Evolutionary conservation across 768 basidiomycete genomes (phyloP), one percentile per base, ranked within the genome.

Genomic region (Boletus vermiculosoides): DNA sequence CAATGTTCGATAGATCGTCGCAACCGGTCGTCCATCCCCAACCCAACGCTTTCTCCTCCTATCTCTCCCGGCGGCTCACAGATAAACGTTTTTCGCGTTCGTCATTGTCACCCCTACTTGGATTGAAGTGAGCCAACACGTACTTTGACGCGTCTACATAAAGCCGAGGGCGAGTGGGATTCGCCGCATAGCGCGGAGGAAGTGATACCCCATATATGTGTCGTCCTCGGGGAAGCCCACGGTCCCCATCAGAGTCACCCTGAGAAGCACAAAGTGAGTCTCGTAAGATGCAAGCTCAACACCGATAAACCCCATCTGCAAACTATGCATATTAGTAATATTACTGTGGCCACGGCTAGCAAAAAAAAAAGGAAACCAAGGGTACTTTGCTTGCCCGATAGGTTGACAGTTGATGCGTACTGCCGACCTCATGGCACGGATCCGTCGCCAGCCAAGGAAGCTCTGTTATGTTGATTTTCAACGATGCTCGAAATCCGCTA

Each of bases 111-210:
- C n/a, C n/a, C 41, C 52, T 7, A 25, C 8, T 11, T 10, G 0
- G 12, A n/a, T n/a, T 28, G 39, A 36, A 25, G 13, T 28, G 39
- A 15, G 48, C 2, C 31, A 10, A 6, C 9, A 41, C 37, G 47
- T 55, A 48, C 33, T 53, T 34, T 41, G 52, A 7, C 2, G 45
- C 8, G 20, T 25, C 22, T 18, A 36, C 52, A 16, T 54, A 55
- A 36, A 23, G 16, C 48, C 22, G 33, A 49, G 22, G 10, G 13
- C 0, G 10, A 30, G 16, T 6, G 3, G n/a, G 23, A 25, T 25
- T 36, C 48, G 22, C 57, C 56, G 54, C n/a, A n/a, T 39, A 18
- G 37, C 25, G 48, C 61, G 42, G 61, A 46, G 3, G 22, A 25
- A 42, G 10, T 22, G 3, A 45, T 49, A n/a, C 41, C 42, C n/a